These are phyloP conservation scores for Naganishia randhawae DNA, from an alignment of 768 basidiomycete genomes.

Conservation along the genomic window DNA sequence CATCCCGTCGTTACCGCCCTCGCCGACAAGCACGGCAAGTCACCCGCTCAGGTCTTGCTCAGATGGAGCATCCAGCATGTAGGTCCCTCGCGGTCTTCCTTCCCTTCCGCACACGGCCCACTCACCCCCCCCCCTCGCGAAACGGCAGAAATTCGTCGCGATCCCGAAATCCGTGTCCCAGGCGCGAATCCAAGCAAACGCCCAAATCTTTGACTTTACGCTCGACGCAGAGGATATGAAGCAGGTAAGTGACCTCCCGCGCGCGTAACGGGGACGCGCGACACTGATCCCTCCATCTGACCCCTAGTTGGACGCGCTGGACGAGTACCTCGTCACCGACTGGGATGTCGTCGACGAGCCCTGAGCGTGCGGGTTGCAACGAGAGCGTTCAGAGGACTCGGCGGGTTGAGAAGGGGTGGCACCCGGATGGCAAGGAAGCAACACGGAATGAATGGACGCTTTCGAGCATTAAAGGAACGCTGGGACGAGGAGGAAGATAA, in stretches of 20 bases:
- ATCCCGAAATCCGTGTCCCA: slow-evolving; percentile 56
- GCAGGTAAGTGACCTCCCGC: slow-evolving; percentile 36
- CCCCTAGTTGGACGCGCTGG: slow-evolving; percentile 44
- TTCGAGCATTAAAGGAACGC: too few relatives aligned
- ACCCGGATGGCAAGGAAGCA: too few relatives aligned
- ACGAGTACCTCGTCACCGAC: slow-evolving; percentile 52
- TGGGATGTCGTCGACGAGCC: slow-evolving; percentile 50
- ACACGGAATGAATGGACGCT: too few relatives aligned
- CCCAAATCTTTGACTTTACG: slow-evolving; percentile 55
- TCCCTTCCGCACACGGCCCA: not conserved
- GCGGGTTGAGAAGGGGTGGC: not conserved
- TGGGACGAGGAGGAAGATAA: too few relatives aligned
- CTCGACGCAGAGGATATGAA: slow-evolving; percentile 54
- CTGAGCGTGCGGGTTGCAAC: not conserved
- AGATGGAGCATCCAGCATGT: slow-evolving; percentile 84
- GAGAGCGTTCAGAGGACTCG: too few relatives aligned
- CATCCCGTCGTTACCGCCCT: slow-evolving; percentile 58
- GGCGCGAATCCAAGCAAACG: slow-evolving; percentile 53
- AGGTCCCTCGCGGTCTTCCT: not conserved
- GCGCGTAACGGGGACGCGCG: not conserved
- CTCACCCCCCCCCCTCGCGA: not conserved
- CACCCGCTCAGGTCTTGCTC: slow-evolving; percentile 64
- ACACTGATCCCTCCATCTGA: not conserved
- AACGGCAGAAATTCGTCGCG: slow-evolving; percentile 50
- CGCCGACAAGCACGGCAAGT: slow-evolving; percentile 59